Conservation (phyloP, 2,329 filamentous ascomycete species). For the Ophioceras dolichostomum region DNA sequence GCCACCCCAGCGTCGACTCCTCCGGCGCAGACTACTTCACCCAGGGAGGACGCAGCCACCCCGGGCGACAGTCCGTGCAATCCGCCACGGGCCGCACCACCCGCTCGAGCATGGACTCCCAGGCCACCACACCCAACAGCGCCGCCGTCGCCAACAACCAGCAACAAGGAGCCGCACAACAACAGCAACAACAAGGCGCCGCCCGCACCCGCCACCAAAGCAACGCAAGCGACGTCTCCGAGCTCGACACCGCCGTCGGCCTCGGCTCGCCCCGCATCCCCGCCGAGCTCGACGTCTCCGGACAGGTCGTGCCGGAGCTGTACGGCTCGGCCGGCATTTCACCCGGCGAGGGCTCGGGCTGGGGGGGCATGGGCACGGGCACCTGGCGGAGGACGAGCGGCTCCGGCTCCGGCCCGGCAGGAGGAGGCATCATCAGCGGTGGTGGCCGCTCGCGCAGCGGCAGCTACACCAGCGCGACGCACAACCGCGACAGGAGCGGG, state of each 20-base stretch:
- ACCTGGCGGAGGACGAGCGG: constrained; percentile 15
- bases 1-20: constrained; percentile 4
- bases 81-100: too few relatives aligned
- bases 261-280: constrained; percentile 13
- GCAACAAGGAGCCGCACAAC: constrained; percentile 5
- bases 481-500: constrained; percentile 9
- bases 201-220: constrained; percentile 31
- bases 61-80: too few relatives aligned
- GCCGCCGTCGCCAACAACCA: constrained; percentile 6
- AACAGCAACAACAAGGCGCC: constrained; percentile 15
- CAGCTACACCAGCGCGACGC: constrained; percentile 2
- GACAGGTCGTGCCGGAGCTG: constrained; percentile 21
- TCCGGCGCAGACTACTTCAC: constrained; percentile 7
- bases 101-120: constrained; percentile 27
- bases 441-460: constrained; percentile 12
- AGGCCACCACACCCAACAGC: constrained; percentile 13
- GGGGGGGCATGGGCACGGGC: neutral
- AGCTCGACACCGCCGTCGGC: constrained; percentile 10
- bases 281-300: constrained; percentile 25
- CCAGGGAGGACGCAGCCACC: too few relatives aligned
- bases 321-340: constrained; percentile 16
- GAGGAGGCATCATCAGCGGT: too few relatives aligned
- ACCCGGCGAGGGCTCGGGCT: constrained; percentile 8
- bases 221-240: constrained; percentile 27
- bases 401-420: constrained; percentile 6